A percentile compares a stretch with the other conserved stretches of the same genome.
Conservation (phyloP, 2,329 filamentous ascomycete genomes). For the Pseudogymnoascus verrucosus region DNA sequence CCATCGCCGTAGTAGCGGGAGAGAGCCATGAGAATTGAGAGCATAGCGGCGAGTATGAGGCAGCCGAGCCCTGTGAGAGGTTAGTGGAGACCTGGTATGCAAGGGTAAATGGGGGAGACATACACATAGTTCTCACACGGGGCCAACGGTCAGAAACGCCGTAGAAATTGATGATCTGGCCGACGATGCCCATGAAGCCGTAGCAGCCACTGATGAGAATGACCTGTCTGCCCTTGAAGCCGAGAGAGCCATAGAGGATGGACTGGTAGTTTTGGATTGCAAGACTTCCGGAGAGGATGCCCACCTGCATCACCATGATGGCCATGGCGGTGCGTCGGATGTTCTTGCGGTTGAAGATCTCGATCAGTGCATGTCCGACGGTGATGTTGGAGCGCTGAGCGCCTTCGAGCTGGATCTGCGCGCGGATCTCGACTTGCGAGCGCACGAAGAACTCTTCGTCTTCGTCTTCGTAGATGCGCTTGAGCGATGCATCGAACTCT, state of each 20-base stretch:
- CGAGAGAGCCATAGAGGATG: slow-evolving; percentile 35
- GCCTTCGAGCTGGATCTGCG: slow-evolving; percentile 21
- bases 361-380: slow-evolving; percentile 10
- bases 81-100: slow-evolving; percentile 16
- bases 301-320: slow-evolving; percentile 27
- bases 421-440: slow-evolving; percentile 21
- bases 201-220: slow-evolving; percentile 40
- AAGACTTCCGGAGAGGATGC: slow-evolving; percentile 25
- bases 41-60: slow-evolving; percentile 21
- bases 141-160: slow-evolving; percentile 27
- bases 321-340: slow-evolving; percentile 23
- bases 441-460: slow-evolving; percentile 20
- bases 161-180: slow-evolving; percentile 25
- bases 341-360: slow-evolving; percentile 27
- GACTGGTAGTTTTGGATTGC: slow-evolving; percentile 30
- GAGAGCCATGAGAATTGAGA: slow-evolving; percentile 25
- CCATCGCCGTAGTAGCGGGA: slow-evolving; percentile 14
- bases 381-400: not conserved
- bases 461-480: slow-evolving; percentile 20
- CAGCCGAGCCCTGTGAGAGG: slow-evolving; percentile 19
- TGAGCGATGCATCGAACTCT: slow-evolving; percentile 21
- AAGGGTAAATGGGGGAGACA: slow-evolving; percentile 10
- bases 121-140: slow-evolving; percentile 16
- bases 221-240: slow-evolving; percentile 39
- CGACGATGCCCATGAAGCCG: slow-evolving; percentile 28